Base-by-base conservation (phyloP, 441 rosid genomes). In the Capsella rubella region DNA sequence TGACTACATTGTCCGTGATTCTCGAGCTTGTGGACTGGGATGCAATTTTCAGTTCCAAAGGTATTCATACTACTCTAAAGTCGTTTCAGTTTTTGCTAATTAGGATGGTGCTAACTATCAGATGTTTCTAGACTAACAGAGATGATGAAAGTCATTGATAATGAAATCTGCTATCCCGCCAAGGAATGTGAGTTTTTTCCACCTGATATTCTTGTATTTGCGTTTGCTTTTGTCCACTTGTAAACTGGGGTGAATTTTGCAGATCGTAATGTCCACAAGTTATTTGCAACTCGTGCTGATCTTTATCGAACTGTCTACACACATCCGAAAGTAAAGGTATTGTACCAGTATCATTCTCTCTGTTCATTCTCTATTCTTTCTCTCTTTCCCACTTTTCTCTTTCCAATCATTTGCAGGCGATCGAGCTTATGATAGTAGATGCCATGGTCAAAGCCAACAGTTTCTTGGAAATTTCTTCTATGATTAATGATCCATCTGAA, bases 291-390 rank as follows among this genome's bases (percentile, higher is more conserved):
- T 42, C 92, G 97, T 62, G 97, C 99, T 78, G 99, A 94, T 83
- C 92, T 94, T 58, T 84, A 89, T 80, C 90, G 97, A 72, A 92
- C 94, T 9, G 96, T 92, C 71, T 94, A 94, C 75, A 88, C 88
- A 14, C 97, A 94, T 83, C 83, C 97, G 71, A 94, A 94, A 90
- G 97, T 90, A 68, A 94, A 90, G 97, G 99, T 94, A 80, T 18
- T 43, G 5, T 45, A 51, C 34, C 21, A 10, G 29, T 34, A 42
- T 67, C 46, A 43, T 59, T 40, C 46, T 75, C 69, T 37, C 67
- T 25, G 39, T 71, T 62, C 37, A 21, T 13, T 29, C 6, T 16
- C 54, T 11, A 21, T 34, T 7, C 42, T 49, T 21, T 18, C 61
- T 49, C 51, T 34, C n/a, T 43, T 46, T 16, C 40, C 43, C 47